Base-by-base conservation (phyloP, 1,284 basidiomycete species). In the Phylloporus sp. region DNA sequence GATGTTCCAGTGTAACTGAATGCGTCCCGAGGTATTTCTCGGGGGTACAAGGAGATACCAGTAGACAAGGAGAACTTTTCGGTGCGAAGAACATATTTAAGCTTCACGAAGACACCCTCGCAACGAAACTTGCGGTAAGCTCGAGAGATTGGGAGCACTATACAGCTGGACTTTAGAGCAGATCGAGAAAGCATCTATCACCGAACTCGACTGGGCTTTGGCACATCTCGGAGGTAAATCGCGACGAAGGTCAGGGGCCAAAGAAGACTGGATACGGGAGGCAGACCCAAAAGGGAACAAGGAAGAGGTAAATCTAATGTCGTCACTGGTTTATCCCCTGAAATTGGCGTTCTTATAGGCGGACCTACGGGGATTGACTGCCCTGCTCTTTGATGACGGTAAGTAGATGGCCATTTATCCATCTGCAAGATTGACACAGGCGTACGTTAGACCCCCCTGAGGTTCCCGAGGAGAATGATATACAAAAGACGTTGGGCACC, bases 51-150 rank as follows among this genome's bases (percentile, higher is more conserved):
- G 91, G 91, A 17, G 90, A 93, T 70, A 87, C 82, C 60, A 76
- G 73, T 4, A 87, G 88, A 69, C 86, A 89, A 68, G 93, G 93
- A 26, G 93, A 95, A 70, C 82, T 95, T 8, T 95, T 94, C 69
- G 93, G 93, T 3, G 81, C 91, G 58, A 86, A 89, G 70, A 95
- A 95, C 70, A 91, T 95, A 49, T 94, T 95, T 77, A 87, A 82
- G 66, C 78, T 94, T n/a, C 89, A 93, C 64, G 91, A 92, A 72
- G 80, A 82, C 63, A 86, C 82, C 22, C 76, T 89, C n/a, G 84
- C 88, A 40, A 94, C 91, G 0, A 92, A 94, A 75, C 83, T 85
- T 75, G 84, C 87, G 63, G 91, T 91, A 76, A 62, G 84, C 70
- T 28, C 12, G 20, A 28, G 29, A 17, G 29, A 57, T 32, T 53